phyloP scores from a whole-genome alignment of 805 yeast species.

The Wickerhamiella shivajii region DNA sequence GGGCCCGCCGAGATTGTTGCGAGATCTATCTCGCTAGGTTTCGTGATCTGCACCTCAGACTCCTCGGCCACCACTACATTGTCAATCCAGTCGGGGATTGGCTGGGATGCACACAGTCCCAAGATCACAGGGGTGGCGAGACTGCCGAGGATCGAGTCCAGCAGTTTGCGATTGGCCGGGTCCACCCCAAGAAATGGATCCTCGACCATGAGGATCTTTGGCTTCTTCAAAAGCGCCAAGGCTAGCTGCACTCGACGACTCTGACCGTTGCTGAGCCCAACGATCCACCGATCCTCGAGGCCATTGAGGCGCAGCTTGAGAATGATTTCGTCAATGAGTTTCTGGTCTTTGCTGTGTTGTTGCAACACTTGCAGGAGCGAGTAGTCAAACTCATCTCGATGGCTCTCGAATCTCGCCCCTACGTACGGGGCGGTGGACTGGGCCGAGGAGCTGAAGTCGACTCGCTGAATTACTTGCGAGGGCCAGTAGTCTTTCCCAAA shows the following conservation, averaged over 20 bases:
- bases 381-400: conserved; percentile 71
- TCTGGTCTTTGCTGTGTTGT: conserved; percentile 34
- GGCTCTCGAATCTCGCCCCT: conserved; percentile 79
- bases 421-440: conserved; percentile 43
- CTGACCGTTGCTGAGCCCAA: conserved; percentile 87
- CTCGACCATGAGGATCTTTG: conserved; percentile 58
- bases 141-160: conserved; percentile 37
- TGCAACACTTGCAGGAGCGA: conserved; percentile 42
- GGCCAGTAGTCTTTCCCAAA: conserved; percentile 32
- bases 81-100: conserved; percentile 65
- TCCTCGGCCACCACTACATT: conserved; percentile 51
- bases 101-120: conserved; percentile 68
- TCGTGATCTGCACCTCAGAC: conserved; percentile 31
- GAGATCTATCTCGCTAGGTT: conserved; percentile 4
- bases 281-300: conserved; percentile 59
- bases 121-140: conserved; percentile 40
- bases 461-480: conserved; percentile 29
- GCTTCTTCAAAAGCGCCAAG: conserved; percentile 47
- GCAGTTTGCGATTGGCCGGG: conserved; percentile 48
- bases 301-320: conserved; percentile 39
- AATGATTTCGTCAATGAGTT: conserved; percentile 31
- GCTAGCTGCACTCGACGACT: conserved; percentile 83
- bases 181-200: conserved; percentile 91
- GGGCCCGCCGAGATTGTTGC: conserved; percentile 5
- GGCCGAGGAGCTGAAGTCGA: conserved; percentile 35